Conservation (phyloP, 106 monocot species). For the Apostasia ramifera region DNA sequence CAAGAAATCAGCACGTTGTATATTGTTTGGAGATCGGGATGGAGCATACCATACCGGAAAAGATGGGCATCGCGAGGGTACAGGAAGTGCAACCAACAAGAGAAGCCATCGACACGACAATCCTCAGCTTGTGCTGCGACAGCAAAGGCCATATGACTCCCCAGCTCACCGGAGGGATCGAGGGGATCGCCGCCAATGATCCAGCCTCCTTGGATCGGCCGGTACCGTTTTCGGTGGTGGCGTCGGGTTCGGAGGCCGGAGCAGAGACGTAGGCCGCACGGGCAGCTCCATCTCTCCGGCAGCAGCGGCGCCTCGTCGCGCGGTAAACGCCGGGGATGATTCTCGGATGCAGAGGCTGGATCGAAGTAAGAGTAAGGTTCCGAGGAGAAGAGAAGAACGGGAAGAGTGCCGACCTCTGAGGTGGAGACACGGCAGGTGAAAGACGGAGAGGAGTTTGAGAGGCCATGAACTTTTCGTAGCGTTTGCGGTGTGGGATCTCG, state of each 20-base stretch:
- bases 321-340: neutral
- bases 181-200: constrained; percentile 1
- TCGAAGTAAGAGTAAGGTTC: neutral
- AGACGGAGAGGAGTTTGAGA: neutral
- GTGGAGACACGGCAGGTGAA: neutral
- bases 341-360: neutral
- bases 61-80: constrained; percentile 89
- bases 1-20: too few species aligned
- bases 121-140: constrained; percentile 57
- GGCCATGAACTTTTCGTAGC: too few species aligned
- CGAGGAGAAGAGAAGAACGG: constrained; percentile 2
- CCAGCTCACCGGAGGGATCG: constrained; percentile 41
- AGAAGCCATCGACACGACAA: constrained; percentile 46
- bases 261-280: constrained; percentile 76
- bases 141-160: constrained; percentile 53
- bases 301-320: neutral
- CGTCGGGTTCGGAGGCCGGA: constrained; percentile 65
- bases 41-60: constrained; percentile 49
- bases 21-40: neutral
- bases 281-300: neutral
- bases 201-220: constrained; percentile 2
- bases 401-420: neutral
- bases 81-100: constrained; percentile 70
- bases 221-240: constrained; percentile 13
- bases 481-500: too few species aligned